Conservation (phyloP, 805 yeast genomes). For the Cyberlindnera galapagoensis region DNA sequence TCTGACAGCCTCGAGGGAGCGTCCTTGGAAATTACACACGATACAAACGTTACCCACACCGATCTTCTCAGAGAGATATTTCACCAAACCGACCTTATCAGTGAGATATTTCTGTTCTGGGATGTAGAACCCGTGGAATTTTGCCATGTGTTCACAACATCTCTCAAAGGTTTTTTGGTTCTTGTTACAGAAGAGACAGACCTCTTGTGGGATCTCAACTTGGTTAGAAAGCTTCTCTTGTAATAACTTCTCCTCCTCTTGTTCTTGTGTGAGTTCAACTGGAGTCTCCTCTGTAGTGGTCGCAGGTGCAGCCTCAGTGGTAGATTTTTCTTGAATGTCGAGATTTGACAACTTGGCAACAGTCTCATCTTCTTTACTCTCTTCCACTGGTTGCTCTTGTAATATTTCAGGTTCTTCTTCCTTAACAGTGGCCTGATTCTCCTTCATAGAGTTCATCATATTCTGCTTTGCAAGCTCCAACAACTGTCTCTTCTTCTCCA, state of each 20-base stretch:
- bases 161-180: conserved; percentile 40
- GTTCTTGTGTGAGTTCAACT: conserved; percentile 29
- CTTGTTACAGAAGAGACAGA: conserved; percentile 49
- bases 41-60: conserved; percentile 90
- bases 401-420: too few relatives aligned
- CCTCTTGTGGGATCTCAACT: conserved; percentile 41
- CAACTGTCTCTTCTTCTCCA: conserved; percentile 35
- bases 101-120: conserved; percentile 76
- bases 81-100: conserved; percentile 67
- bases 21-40: conserved; percentile 79
- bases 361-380: conserved; percentile 1
- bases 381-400: background rate
- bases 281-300: conserved; percentile 5
- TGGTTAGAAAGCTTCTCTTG: conserved; percentile 32
- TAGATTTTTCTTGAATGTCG: conserved; percentile 2
- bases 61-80: conserved; percentile 81
- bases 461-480: conserved; percentile 34
- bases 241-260: conserved; percentile 32
- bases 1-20: conserved; percentile 76
- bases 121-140: conserved; percentile 73
- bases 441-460: conserved; percentile 27
- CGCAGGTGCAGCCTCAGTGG: conserved; percentile 4
- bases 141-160: conserved; percentile 69
- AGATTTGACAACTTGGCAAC: background rate
- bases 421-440: background rate